These are phyloP conservation scores for Boletus reticulatus DNA, from an alignment of 768 basidiomycete species.

Conservation along the genomic window DNA sequence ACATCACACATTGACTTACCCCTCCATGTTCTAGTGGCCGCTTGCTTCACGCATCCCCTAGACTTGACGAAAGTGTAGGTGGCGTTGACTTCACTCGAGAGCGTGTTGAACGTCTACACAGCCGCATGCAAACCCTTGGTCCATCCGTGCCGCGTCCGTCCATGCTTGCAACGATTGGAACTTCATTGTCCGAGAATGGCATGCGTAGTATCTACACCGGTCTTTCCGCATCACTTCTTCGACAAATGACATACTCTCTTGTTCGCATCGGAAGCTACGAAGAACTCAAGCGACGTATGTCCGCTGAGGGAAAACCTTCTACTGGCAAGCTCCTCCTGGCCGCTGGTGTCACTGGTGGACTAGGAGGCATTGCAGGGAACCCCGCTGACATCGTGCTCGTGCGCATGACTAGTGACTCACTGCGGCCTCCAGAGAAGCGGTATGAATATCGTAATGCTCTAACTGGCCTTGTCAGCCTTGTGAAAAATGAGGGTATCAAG, in stretches of 20 bases:
- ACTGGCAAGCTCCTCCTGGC: conserved; percentile 56
- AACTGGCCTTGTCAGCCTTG: conserved; percentile 61
- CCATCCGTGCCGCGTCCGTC: conserved; percentile 55
- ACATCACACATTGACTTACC: not conserved
- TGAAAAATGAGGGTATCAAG: conserved; percentile 65
- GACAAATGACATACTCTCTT: conserved; percentile 42
- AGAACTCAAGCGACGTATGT: conserved; percentile 60
- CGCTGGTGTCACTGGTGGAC: conserved; percentile 70
- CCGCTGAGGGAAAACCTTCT: conserved; percentile 50
- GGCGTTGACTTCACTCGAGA: not conserved
- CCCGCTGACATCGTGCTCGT: conserved; percentile 75
- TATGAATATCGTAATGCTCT: conserved; percentile 82
- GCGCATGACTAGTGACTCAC: conserved; percentile 85
- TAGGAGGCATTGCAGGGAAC: conserved; percentile 84
- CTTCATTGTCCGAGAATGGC: conserved; percentile 65
- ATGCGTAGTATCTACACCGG: conserved; percentile 77
- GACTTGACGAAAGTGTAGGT: conserved; percentile 84
- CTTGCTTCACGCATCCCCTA: conserved; percentile 77
- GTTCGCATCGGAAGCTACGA: conserved; percentile 85
- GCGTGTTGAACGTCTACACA: conserved; percentile 25
- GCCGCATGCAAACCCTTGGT: conserved; percentile 79
- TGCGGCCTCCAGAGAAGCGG: conserved; percentile 68
- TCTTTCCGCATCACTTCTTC: conserved; percentile 59
- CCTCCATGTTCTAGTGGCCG: conserved; percentile 56
- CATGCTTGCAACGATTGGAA: conserved; percentile 60